These are phyloP conservation scores for Cornus florida DNA, from an alignment of 148 eudicot species.

Conservation along the genomic window DNA sequence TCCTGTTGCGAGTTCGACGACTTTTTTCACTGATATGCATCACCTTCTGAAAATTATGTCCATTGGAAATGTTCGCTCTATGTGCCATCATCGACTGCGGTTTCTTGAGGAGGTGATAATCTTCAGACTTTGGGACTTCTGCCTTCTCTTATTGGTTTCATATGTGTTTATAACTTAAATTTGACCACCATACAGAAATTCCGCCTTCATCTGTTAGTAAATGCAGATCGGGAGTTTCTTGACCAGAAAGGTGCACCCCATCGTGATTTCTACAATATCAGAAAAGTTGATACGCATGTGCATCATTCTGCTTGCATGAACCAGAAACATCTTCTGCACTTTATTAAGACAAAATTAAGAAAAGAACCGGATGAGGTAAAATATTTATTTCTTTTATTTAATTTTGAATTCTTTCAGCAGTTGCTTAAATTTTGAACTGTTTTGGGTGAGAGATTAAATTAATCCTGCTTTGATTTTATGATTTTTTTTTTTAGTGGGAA, in stretches of 20 bases:
- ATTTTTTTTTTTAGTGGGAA: background rate
- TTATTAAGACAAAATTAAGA: constrained; percentile 70
- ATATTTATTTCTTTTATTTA: background rate
- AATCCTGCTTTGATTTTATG: background rate
- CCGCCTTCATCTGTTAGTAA: constrained; percentile 82
- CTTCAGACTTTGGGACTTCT: background rate
- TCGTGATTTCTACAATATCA: constrained; percentile 82
- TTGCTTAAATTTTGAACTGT: background rate
- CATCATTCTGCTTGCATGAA: constrained; percentile 95
- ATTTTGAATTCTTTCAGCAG: background rate
- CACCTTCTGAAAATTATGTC: constrained; percentile 58
- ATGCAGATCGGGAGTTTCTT: constrained; percentile 78
- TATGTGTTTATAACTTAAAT: constrained; percentile 33
- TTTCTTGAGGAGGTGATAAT: constrained; percentile 69
- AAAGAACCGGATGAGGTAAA: constrained; percentile 85
- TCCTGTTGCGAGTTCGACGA: constrained; percentile 69
- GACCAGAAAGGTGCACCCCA: constrained; percentile 85
- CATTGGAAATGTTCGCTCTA: constrained; percentile 64
- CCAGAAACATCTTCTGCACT: constrained; percentile 83
- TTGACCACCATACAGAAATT: constrained; percentile 64
- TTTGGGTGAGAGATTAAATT: background rate
- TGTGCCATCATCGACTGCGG: constrained; percentile 67
- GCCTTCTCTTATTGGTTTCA: constrained; percentile 1
- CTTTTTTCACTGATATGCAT: constrained; percentile 76
- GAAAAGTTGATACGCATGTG: constrained; percentile 85